Base-by-base conservation (phyloP, 208 protist species). In the Herpetomonas samuelpessoai region DNA sequence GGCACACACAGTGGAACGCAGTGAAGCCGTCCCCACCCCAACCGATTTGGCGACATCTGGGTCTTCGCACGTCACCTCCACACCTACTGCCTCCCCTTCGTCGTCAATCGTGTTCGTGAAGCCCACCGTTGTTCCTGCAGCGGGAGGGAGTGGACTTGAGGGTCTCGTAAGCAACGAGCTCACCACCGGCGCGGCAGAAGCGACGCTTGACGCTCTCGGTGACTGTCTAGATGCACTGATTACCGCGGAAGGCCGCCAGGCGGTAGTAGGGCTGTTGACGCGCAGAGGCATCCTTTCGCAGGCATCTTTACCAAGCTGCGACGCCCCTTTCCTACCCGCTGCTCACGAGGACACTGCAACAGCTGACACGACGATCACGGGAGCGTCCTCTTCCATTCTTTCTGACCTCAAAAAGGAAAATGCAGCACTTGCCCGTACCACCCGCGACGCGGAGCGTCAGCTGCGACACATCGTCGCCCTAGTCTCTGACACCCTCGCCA, bases 401-500 rank as follows among this genome's bases (percentile, higher is more conserved):
- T 26, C 46, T n/a, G 30, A 45, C 3, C 21, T 30, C n/a, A 22
- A 38, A 45, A 57, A 7, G 22, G 3, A 45, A 7, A 30, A 25
- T 12, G 48, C 26, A 50, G 2, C 24, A 3, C 2, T 26, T 2
- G 28, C 14, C 12, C 48, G 38, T 24, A 41, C 51, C 46, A 19
- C 57, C 57, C 49, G 75, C 47, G 46, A 63, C 49, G 21, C 55
- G 57, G 71, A 84, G 28, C 48, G 53, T 28, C 65, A 79, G 28
- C 46, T 79, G 10, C 47, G 55, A 41, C 48, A 58, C 38, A 55
- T 61, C 0, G 62, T 82, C 26, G 52, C 55, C 7, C 48, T 83
- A 24, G 66, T 92, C 22, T 64, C 79, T 0, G 74, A 86, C 25
- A 52, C 57, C 19, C 56, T 92, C 21, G 76, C 79, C 18, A 70